These are phyloP conservation scores for Tetracladium marchalianum DNA, from an alignment of 495 filamentous ascomycete genomes.

Conservation along the genomic window DNA sequence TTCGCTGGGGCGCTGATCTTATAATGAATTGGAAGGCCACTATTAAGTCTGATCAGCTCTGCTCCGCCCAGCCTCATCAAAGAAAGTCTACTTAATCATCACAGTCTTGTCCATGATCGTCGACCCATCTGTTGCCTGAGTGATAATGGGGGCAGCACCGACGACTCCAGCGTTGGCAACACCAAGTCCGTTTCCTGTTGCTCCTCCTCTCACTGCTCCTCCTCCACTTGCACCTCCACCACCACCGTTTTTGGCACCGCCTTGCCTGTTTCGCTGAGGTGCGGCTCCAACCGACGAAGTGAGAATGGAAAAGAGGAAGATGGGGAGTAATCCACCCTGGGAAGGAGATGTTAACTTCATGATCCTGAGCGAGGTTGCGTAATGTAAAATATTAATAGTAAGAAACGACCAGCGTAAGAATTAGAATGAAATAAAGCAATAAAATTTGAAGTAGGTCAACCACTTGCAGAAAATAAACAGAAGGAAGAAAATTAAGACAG, in stretches of 20 bases:
- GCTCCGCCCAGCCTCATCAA: neutral
- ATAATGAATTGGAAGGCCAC: conserved; percentile 34
- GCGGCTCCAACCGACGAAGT: conserved; percentile 20
- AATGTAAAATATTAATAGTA: no score
- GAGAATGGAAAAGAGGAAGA: conserved; percentile 6
- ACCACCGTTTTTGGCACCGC: neutral
- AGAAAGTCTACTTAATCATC: conserved; percentile 29
- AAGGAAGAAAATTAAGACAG: conserved; percentile 5
- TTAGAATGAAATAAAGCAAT: neutral
- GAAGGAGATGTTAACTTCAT: no score
- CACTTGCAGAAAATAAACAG: conserved; percentile 7
- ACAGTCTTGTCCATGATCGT: conserved; percentile 38
- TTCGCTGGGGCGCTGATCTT: conserved; percentile 34
- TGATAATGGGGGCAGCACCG: neutral
- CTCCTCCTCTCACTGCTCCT: conserved; percentile 23
- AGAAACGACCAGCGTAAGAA: neutral
- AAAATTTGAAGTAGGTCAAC: conserved; percentile 7
- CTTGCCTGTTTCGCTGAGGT: conserved; percentile 17
- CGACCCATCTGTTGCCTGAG: conserved; percentile 34
- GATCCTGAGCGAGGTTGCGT: no score
- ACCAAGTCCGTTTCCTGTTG: conserved; percentile 17
- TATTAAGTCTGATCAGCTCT: conserved; percentile 11
- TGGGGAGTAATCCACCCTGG: neutral
- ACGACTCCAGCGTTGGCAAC: no score
- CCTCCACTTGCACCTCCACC: neutral